Evolutionary conservation across 805 yeast species (phyloP).

Genomic region (Diddensiella caesifluorescens): DNA sequence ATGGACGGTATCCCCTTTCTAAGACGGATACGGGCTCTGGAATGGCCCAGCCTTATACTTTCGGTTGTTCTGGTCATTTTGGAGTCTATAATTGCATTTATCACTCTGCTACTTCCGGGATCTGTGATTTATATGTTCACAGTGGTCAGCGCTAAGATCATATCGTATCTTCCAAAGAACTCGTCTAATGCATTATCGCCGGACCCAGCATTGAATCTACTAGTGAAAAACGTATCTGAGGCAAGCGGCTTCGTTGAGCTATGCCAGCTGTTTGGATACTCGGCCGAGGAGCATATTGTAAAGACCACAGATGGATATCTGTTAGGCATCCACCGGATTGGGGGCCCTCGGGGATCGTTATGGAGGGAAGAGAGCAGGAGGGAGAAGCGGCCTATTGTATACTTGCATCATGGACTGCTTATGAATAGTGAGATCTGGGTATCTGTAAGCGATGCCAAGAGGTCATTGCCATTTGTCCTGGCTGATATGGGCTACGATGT

Average conservation of each 20-base stretch:
- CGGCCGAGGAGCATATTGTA: slow-evolving; percentile 70
- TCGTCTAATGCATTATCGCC: slow-evolving; percentile 3
- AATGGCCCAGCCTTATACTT: slow-evolving; percentile 32
- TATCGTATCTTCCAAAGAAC: neutral
- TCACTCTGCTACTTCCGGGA: slow-evolving; percentile 29
- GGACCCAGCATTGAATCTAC: slow-evolving; percentile 8
- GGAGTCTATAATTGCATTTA: slow-evolving; percentile 27
- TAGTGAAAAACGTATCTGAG: slow-evolving; percentile 19
- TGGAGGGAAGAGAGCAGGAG: slow-evolving; percentile 8
- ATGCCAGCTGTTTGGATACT: slow-evolving; percentile 63
- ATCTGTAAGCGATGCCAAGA: slow-evolving; percentile 41
- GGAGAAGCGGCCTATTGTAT: slow-evolving; percentile 46
- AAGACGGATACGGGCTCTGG: slow-evolving; percentile 29
- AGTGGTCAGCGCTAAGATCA: slow-evolving; percentile 12
- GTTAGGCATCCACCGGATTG: slow-evolving; percentile 66
- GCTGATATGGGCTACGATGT: slow-evolving; percentile 87
- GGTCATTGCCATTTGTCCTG: slow-evolving; percentile 67
- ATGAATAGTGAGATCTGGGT: slow-evolving; percentile 87
- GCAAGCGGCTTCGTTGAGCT: slow-evolving; percentile 51
- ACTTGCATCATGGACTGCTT: slow-evolving; percentile 85
- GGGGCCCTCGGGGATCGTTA: slow-evolving; percentile 22
- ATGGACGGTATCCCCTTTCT: slow-evolving; percentile 31
- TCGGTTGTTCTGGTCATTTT: slow-evolving; percentile 30
- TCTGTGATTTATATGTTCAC: slow-evolving; percentile 26
- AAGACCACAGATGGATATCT: slow-evolving; percentile 72